Conservation (phyloP, 768 basidiomycete genomes). For the Auriscalpium vulgare region DNA sequence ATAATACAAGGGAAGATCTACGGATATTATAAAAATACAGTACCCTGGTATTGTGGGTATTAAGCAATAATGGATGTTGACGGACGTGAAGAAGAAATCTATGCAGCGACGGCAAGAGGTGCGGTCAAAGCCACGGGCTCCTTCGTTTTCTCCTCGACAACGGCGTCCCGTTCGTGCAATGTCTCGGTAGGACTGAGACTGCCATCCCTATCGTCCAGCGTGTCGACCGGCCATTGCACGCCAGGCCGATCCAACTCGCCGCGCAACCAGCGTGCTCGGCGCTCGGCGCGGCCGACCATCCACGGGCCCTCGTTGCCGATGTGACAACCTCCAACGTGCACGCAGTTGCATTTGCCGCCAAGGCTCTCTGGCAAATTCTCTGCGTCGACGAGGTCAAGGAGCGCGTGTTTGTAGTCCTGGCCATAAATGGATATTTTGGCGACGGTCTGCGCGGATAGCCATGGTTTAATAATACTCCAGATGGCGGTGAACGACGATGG, state of each 20-base stretch:
- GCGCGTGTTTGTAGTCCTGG: constrained; percentile 43
- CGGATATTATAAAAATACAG: too few relatives aligned
- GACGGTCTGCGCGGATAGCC: constrained; percentile 66
- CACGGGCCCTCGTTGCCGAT: constrained; percentile 64
- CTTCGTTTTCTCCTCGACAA: too few relatives aligned
- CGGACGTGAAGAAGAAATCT: too few relatives aligned
- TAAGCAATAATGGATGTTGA: too few relatives aligned
- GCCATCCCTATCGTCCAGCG: neutral
- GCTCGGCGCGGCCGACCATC: constrained; percentile 41
- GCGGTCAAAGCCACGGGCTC: too few relatives aligned
- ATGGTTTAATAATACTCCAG: constrained; percentile 61
- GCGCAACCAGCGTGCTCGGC: constrained; percentile 22
- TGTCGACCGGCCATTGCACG: constrained; percentile 6
- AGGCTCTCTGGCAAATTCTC: constrained; percentile 54
- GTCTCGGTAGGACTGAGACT: neutral
- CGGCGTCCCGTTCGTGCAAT: neutral
- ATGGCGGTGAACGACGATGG: constrained; percentile 67
- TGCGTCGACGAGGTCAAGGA: constrained; percentile 53
- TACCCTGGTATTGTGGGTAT: too few relatives aligned
- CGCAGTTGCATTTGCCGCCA: constrained; percentile 63
- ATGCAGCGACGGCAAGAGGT: too few relatives aligned
- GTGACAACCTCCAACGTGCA: constrained; percentile 46
- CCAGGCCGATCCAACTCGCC: constrained; percentile 16
- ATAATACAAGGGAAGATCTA: too few relatives aligned
- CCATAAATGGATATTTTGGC: constrained; percentile 64